A percentile compares a stretch with the other conserved stretches of the same genome.
Evolutionary conservation across 768 basidiomycete species (phyloP).

Genomic region (Pisolithus orientalis): DNA sequence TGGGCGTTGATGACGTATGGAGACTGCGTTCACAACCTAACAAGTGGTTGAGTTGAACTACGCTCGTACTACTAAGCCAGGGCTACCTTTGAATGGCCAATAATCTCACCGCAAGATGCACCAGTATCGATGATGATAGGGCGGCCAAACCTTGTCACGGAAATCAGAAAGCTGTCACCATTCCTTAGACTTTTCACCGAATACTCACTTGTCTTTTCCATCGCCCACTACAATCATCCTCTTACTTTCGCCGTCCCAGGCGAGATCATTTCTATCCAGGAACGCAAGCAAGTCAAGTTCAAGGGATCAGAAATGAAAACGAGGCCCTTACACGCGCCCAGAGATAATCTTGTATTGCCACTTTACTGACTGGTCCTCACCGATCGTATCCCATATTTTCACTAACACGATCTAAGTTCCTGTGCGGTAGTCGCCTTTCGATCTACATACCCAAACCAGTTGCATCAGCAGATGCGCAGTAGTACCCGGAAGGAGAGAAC

Average conservation of each 20-base stretch:
- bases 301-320: background rate
- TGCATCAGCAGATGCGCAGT: slow-evolving; percentile 87
- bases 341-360: slow-evolving; percentile 72
- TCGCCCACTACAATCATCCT: slow-evolving; percentile 94
- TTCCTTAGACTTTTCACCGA: background rate
- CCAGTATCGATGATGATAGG: slow-evolving; percentile 84
- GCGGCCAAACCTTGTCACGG: slow-evolving; percentile 58
- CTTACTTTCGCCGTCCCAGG: slow-evolving; percentile 96
- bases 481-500: slow-evolving; percentile 90
- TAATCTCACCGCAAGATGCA: slow-evolving; percentile 80
- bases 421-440: background rate
- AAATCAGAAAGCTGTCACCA: background rate
- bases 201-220: slow-evolving; percentile 72
- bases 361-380: slow-evolving; percentile 78
- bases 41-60: background rate
- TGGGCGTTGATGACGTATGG: slow-evolving; percentile 83
- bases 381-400: slow-evolving; percentile 89
- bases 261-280: slow-evolving; percentile 72
- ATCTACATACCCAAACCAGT: slow-evolving; percentile 62
- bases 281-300: background rate
- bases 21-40: slow-evolving; percentile 81
- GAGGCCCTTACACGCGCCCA: slow-evolving; percentile 55
- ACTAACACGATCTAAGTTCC: slow-evolving; percentile 36
- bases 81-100: slow-evolving; percentile 79
- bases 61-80: background rate